phyloP scores from a whole-genome alignment of 176 grass and related monocot genomes.

The Oryza officinalis region DNA sequence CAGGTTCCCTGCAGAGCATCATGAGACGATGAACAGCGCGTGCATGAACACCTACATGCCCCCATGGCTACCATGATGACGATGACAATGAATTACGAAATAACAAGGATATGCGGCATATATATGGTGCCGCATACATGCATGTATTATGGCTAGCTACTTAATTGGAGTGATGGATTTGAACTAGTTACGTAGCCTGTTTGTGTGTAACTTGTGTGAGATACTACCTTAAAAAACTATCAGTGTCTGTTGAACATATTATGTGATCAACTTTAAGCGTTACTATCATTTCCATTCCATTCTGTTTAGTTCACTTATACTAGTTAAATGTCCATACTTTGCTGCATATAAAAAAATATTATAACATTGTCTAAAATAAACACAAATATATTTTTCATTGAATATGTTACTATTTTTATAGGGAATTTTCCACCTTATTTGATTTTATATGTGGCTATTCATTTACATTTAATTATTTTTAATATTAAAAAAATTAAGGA shows the following conservation, averaged over 20 bases:
- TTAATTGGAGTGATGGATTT: background rate
- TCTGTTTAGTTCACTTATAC: too few species aligned
- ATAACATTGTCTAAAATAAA: too few species aligned
- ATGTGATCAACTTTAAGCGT: background rate
- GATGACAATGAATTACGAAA: conserved; percentile 12
- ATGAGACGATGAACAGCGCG: conserved; percentile 62
- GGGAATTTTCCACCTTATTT: too few species aligned
- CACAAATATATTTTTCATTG: too few species aligned
- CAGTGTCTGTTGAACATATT: background rate
- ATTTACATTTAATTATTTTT: too few species aligned
- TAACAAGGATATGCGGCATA: conserved; percentile 18
- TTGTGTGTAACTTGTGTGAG: conserved; percentile 14
- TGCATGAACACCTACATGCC: conserved; percentile 78
- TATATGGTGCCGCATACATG: background rate
- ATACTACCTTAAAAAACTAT: background rate
- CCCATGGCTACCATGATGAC: conserved; percentile 69
- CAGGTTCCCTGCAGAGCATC: conserved; percentile 59
- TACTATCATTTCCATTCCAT: background rate
- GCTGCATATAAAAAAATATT: too few species aligned
- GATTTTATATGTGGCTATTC: too few species aligned
- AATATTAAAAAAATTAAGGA: too few species aligned
- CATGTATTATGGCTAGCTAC: conserved; percentile 6
- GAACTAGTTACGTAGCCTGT: background rate
- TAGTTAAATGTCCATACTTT: too few species aligned
- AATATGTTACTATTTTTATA: too few species aligned